Base-by-base conservation (phyloP, 768 basidiomycete genomes). In the Hericium coralloides region DNA sequence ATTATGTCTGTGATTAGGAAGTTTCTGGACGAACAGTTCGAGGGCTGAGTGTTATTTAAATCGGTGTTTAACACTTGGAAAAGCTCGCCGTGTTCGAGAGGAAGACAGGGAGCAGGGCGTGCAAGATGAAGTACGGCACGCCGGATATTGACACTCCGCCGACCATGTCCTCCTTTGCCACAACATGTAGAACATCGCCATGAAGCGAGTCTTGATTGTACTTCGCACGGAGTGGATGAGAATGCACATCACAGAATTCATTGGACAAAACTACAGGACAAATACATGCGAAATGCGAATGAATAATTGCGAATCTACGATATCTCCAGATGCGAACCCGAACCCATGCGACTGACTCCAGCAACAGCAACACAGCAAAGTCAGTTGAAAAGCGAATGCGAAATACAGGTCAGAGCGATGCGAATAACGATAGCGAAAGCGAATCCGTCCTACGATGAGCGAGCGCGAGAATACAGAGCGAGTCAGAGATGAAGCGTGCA, bases 1-100 rank as follows among this genome's bases (percentile, higher is more conserved):
- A 37, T 63, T 2, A 48, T 58, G 18, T 54, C 47, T 12, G 38
- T 37, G 15, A 56, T 63, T 12, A 52, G 57, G 31, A 38, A 45
- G 20, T 36, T 22, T 18, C 37, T 54, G 38, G 53, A 62, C 37
- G 48, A 38, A 48, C 43, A 50, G 10, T n/a, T 47, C 47, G 41
- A 58, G 3, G 22, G 48, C 20, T 18, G 48, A 49, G 7, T 1
- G 4, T 15, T 43, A n/a, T 17, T 43, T 43, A 17, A 17, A 43
- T 43, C 18, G 17, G 15, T 43, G 6, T 43, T n/a, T 31, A 1
- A 31, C 4, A 31, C 31, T 31, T 31, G 31, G 5, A 1, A 6
- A 8, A 31, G 31, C 31, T 6, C 31, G 4, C 31, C 10, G 10
- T 6, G 1, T 31, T 31, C 31, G 10, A 2, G 8, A 31, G 2